A percentile compares a stretch with the other conserved stretches of the same genome.
These are phyloP conservation scores for Eucalyptus caleyi DNA, from an alignment of 345 rosid genomes.

Conservation along the genomic window DNA sequence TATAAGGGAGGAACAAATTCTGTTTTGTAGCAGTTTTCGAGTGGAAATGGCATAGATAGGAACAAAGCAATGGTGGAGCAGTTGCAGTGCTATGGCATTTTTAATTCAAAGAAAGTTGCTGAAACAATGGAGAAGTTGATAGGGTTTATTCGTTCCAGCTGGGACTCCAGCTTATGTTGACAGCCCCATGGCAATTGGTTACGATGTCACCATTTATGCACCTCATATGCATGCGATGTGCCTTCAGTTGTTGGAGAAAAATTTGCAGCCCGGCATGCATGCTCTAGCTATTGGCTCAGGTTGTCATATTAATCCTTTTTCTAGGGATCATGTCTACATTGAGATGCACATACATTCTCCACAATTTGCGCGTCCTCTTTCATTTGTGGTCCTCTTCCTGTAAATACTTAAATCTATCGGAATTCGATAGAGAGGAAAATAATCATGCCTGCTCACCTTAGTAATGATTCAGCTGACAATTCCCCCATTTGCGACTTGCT, in stretches of 20 bases:
- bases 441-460: background rate
- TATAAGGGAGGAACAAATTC: background rate
- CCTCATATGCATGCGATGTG: conserved; percentile 99
- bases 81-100: conserved; percentile 46
- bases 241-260: conserved; percentile 67
- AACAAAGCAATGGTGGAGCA: conserved; percentile 65
- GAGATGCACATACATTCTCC: background rate
- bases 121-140: conserved; percentile 84
- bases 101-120: conserved; percentile 51
- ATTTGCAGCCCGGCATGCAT: conserved; percentile 84
- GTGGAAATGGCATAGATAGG: conserved; percentile 28
- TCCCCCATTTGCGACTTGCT: background rate
- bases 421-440: background rate
- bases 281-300: conserved; percentile 98
- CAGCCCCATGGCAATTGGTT: conserved; percentile 80
- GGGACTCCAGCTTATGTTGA: conserved; percentile 68
- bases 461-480: background rate
- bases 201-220: conserved; percentile 93
- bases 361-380: background rate
- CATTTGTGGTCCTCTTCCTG: background rate
- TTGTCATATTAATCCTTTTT: background rate
- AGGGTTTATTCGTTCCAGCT: conserved; percentile 71
- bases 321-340: background rate
- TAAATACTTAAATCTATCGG: background rate
- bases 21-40: conserved; percentile 26